These are phyloP conservation scores for Epichloe scottii DNA, from an alignment of 2,329 filamentous ascomycete genomes.

Conservation along the genomic window DNA sequence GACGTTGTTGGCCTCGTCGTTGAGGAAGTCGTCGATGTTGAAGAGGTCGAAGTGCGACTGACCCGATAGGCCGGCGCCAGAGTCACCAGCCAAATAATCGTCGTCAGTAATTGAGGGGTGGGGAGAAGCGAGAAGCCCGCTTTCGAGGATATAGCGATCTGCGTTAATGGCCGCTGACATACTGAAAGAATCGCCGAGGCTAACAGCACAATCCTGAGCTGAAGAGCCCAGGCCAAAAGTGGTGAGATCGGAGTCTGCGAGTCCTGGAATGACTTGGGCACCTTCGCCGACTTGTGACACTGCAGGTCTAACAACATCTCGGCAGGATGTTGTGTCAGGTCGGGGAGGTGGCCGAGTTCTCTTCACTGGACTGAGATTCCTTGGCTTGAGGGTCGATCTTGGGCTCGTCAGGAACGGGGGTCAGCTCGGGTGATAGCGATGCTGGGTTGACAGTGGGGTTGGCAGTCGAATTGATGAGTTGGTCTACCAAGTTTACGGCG, in stretches of 20 bases:
- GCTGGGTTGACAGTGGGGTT: constrained; percentile 47
- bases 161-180: constrained; percentile 54
- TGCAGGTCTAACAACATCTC: constrained; percentile 99
- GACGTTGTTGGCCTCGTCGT: constrained; percentile 34
- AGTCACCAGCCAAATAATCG: constrained; percentile 54
- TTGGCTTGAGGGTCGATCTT: constrained; percentile 5
- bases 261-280: constrained; percentile 32
- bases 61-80: constrained; percentile 32
- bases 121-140: constrained; percentile 63
- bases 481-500: constrained; percentile 26
- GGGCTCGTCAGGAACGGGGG: constrained; percentile 34
- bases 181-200: constrained; percentile 58
- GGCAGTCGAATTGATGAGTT: constrained; percentile 26
- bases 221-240: constrained; percentile 34
- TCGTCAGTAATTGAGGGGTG: constrained; percentile 51
- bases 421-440: constrained; percentile 45
- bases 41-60: constrained; percentile 31
- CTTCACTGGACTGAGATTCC: constrained; percentile 14
- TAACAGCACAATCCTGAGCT: constrained; percentile 50
- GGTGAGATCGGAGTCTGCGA: constrained; percentile 27
- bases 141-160: constrained; percentile 68
- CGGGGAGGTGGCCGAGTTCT: constrained; percentile 43
- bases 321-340: constrained; percentile 99
- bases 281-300: constrained; percentile 91
- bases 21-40: constrained; percentile 43